Percentiles rank a stretch among this genome's conserved stretches.
phyloP scores from a whole-genome alignment of 257 asterid species.

The Nicotiana tabacum region DNA sequence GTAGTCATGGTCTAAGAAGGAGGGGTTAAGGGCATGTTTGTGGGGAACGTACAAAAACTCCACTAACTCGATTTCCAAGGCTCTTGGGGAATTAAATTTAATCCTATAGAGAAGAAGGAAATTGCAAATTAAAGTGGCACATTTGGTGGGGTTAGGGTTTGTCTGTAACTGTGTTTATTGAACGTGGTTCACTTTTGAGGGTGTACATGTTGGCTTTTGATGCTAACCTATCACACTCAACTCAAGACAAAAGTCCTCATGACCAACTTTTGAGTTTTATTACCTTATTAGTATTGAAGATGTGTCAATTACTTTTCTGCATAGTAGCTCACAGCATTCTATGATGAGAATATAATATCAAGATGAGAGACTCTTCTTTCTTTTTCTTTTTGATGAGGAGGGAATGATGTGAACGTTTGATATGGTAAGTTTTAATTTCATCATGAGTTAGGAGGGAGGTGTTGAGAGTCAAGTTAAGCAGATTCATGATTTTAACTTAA shows the following conservation, averaged over 20 bases:
- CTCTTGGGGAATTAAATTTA: conserved; percentile 31
- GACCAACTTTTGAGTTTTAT: conserved; percentile 34
- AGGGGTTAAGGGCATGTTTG: conserved; percentile 35
- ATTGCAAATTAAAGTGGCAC: conserved; percentile 15
- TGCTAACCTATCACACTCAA: conserved; percentile 20
- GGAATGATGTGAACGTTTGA: too few species aligned
- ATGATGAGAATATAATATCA: not conserved
- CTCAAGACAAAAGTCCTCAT: conserved; percentile 22
- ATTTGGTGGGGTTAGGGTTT: conserved; percentile 21
- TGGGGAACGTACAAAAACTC: conserved; percentile 30
- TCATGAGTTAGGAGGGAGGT: too few species aligned
- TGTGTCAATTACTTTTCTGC: not conserved
- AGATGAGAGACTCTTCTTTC: too few species aligned
- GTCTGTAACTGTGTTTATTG: conserved; percentile 18
- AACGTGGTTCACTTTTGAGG: conserved; percentile 26
- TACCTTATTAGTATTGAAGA: conserved; percentile 25
- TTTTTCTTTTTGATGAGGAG: too few species aligned
- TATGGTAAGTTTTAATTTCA: too few species aligned
- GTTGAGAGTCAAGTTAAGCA: too few species aligned
- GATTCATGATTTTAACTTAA: too few species aligned
- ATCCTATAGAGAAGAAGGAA: conserved; percentile 29
- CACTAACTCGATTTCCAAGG: conserved; percentile 41
- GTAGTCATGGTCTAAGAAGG: conserved; percentile 13
- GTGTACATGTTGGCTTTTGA: conserved; percentile 4
- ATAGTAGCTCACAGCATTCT: conserved; percentile 3